Percentiles rank a stretch among this genome's conserved stretches.
Evolutionary conservation across 352 stramenopile genomes (phyloP).

Genomic region (Globisporangium recalcitrans): DNA sequence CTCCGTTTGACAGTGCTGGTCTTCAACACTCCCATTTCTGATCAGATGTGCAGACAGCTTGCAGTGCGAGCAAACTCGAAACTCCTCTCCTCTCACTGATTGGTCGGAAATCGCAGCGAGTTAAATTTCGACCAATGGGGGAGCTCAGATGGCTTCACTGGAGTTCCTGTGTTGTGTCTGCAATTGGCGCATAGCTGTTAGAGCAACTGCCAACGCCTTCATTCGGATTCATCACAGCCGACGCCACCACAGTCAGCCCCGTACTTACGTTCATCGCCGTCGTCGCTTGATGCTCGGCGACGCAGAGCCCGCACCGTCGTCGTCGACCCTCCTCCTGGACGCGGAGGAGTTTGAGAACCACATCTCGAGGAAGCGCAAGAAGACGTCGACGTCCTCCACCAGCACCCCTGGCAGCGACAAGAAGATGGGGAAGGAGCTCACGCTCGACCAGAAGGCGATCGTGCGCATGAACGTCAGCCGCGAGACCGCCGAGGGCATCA

Average conservation of each 20-base stretch:
- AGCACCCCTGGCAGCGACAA: neutral
- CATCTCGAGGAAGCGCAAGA: constrained; percentile 10
- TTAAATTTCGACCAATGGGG: neutral
- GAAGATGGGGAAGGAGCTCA: constrained; percentile 56
- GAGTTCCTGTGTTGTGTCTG: neutral
- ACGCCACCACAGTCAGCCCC: constrained; percentile 35
- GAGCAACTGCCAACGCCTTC: neutral
- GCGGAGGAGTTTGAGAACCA: neutral
- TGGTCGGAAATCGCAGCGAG: neutral
- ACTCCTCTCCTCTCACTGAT: no score
- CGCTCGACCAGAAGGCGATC: constrained; percentile 61
- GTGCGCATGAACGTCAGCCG: constrained; percentile 74
- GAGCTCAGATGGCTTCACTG: neutral
- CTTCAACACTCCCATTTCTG: neutral
- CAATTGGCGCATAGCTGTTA: neutral
- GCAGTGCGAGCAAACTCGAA: no score
- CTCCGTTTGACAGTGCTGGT: neutral
- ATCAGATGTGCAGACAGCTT: neutral
- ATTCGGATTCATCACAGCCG: constrained; percentile 16
- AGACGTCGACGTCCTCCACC: neutral
- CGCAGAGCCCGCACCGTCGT: constrained; percentile 14
- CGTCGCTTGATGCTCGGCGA: constrained; percentile 11
- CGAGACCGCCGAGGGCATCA: constrained; percentile 43
- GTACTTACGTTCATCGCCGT: neutral
- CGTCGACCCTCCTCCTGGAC: neutral